These are phyloP conservation scores for Fusarium torreyae DNA, from an alignment of 2,329 filamentous ascomycete species.

Conservation along the genomic window DNA sequence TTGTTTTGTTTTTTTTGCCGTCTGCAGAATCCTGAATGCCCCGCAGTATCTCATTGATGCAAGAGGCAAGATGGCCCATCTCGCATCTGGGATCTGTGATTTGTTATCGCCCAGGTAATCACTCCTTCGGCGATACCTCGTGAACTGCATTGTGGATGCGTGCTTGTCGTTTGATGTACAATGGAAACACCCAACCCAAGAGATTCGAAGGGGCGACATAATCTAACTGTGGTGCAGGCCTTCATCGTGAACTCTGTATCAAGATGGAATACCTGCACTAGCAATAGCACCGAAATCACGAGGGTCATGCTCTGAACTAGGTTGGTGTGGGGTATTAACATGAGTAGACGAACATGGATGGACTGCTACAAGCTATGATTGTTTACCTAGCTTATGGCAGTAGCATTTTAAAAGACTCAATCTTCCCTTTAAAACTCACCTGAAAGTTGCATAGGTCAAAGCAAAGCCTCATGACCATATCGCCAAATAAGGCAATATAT, in stretches of 20 bases:
- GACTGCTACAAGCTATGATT: slow-evolving; percentile 8
- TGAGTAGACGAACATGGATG: slow-evolving; percentile 8
- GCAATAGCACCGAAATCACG: slow-evolving; percentile 32
- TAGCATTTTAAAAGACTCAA: neutral
- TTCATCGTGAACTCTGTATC: neutral
- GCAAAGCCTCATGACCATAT: slow-evolving; percentile 2
- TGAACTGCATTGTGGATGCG: neutral
- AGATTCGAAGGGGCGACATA: slow-evolving; percentile 7
- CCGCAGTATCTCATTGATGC: slow-evolving; percentile 34
- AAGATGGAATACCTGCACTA: slow-evolving; percentile 1
- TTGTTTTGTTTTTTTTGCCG: slow-evolving; percentile 32
- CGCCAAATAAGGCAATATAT: slow-evolving; percentile 18
- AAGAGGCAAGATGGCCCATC: slow-evolving; percentile 38
- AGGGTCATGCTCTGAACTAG: slow-evolving; percentile 21
- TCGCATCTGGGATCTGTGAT: slow-evolving; percentile 26
- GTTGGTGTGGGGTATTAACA: slow-evolving; percentile 23
- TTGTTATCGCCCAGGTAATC: slow-evolving; percentile 12
- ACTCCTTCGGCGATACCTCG: neutral
- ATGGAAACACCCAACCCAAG: slow-evolving; percentile 7
- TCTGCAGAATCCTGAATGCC: slow-evolving; percentile 11
- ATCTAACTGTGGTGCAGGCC: slow-evolving; percentile 9
- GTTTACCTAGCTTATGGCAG: neutral
- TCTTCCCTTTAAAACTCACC: neutral
- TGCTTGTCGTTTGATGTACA: slow-evolving; percentile 9
- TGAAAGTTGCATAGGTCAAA: neutral